Conservation (phyloP, 192 early-diverging fungal genomes). For the Entophlyctis luteolus region DNA sequence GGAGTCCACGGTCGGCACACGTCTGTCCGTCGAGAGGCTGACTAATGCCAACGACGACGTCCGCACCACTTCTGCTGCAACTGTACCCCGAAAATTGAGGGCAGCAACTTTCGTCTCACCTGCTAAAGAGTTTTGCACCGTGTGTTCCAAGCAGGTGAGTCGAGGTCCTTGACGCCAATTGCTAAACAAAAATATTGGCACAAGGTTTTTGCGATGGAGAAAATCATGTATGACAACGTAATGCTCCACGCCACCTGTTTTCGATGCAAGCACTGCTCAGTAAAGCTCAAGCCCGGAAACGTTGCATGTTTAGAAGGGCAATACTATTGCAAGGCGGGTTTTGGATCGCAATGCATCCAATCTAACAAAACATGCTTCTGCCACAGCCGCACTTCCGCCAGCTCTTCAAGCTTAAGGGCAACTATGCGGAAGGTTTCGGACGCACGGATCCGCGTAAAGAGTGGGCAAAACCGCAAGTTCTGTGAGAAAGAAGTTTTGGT, state of each 20-base stretch:
- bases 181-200: conserved; percentile 3
- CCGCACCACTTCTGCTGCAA: no score
- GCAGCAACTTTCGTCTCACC: no score
- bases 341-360: no score
- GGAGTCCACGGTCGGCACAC: no score
- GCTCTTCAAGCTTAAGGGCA: conserved; percentile 55
- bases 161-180: no score
- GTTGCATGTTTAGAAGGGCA: conserved; percentile 37
- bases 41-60: no score
- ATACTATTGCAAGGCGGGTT: conserved; percentile 37
- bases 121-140: no score
- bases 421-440: conserved; percentile 56
- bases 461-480: conserved; percentile 17
- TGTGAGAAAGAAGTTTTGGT: background rate
- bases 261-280: conserved; percentile 41
- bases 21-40: no score
- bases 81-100: no score
- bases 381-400: conserved; percentile 46
- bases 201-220: conserved; percentile 39
- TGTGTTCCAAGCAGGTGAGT: no score
- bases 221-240: conserved; percentile 29
- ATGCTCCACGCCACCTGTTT: conserved; percentile 41
- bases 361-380: background rate
- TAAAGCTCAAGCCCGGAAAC: conserved; percentile 39
- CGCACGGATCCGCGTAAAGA: conserved; percentile 43